Conservation (phyloP, 2,329 filamentous ascomycete genomes). For the Colletotrichum sublineola region DNA sequence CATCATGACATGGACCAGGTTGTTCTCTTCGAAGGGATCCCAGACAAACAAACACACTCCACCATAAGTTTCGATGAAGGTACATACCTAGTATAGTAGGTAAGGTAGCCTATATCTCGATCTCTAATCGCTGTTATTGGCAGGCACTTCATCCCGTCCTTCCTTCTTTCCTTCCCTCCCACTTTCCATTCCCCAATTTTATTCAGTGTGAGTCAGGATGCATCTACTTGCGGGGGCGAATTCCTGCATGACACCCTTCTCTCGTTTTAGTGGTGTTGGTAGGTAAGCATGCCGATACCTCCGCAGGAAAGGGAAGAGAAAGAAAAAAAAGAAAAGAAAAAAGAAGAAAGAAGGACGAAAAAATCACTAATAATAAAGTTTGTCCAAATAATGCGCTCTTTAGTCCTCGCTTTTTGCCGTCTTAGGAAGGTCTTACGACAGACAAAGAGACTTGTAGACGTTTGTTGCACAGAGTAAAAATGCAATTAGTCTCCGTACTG, state of each 20-base stretch:
- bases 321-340: too few species aligned
- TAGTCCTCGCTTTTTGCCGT: constrained; percentile 36
- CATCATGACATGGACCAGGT: constrained; percentile 31
- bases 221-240: constrained; percentile 9
- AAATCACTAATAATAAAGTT: not conserved
- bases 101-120: constrained; percentile 5
- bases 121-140: constrained; percentile 5
- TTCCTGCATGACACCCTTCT: constrained; percentile 7
- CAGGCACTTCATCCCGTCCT: not conserved
- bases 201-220: constrained; percentile 9
- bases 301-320: not conserved
- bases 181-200: not conserved
- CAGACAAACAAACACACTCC: constrained; percentile 28
- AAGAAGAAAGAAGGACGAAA: not conserved
- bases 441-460: constrained; percentile 22
- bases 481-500: constrained; percentile 4
- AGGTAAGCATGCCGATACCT: constrained; percentile 6
- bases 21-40: not conserved
- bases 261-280: not conserved
- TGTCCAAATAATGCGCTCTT: constrained; percentile 8
- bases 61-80: constrained; percentile 3
- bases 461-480: constrained; percentile 7
- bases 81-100: too few species aligned
- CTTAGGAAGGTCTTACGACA: constrained; percentile 24
- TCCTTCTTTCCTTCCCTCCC: not conserved